These are phyloP conservation scores for Rubroboletus satanas DNA, from an alignment of 768 basidiomycete genomes.

Conservation along the genomic window DNA sequence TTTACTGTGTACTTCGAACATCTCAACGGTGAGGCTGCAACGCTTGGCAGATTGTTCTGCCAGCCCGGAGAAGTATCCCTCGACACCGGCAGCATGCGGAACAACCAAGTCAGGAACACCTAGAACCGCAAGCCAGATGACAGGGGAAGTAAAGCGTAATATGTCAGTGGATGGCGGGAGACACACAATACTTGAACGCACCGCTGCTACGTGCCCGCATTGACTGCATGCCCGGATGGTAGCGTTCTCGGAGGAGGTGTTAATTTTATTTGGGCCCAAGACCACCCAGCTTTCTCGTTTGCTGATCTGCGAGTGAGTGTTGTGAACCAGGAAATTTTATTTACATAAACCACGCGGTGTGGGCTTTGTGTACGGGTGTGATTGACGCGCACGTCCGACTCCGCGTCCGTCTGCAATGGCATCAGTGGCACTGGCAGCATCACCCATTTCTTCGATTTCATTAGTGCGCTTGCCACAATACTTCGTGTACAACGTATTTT, in stretches of 20 bases:
- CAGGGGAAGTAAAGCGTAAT: neutral
- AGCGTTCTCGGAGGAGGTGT: neutral
- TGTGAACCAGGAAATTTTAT: neutral
- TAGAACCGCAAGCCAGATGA: neutral
- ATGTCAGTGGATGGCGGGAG: neutral
- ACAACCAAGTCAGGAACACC: neutral
- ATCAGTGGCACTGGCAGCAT: neutral
- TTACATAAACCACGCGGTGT: no score
- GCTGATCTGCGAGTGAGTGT: neutral
- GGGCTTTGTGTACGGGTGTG: constrained; percentile 9
- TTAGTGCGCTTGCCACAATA: neutral
- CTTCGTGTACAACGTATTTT: constrained; percentile 1
- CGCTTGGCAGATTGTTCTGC: no score
- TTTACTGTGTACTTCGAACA: no score
- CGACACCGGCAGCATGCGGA: neutral
- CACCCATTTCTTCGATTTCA: neutral
- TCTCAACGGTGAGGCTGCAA: no score
- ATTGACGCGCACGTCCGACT: neutral
- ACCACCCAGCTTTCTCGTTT: neutral
- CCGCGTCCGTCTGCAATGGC: constrained; percentile 5
- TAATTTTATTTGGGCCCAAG: neutral
- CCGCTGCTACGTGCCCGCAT: neutral
- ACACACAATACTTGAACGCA: neutral
- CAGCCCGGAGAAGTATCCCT: neutral
- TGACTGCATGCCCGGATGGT: neutral